Evolutionary conservation across 768 basidiomycete genomes (phyloP).

Genomic region (Mycena floridula): DNA sequence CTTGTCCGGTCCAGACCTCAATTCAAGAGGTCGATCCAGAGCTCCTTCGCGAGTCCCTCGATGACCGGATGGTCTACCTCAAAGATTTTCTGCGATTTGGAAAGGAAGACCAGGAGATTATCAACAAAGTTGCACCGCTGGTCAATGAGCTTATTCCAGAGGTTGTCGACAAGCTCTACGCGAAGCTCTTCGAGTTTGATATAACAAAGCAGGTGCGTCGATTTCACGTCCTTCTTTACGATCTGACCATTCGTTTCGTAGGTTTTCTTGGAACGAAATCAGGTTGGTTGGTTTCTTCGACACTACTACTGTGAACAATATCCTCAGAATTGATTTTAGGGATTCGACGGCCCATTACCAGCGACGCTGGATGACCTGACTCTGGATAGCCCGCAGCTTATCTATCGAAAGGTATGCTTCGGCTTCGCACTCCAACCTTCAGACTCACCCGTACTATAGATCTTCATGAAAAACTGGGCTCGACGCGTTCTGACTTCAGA

Average conservation of each 20-base stretch:
- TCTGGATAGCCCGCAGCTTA: constrained; percentile 38
- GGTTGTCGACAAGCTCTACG: constrained; percentile 39
- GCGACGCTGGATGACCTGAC: constrained; percentile 31
- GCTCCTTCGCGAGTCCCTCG: constrained; percentile 14
- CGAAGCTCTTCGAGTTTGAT: constrained; percentile 38
- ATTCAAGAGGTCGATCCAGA: constrained; percentile 5
- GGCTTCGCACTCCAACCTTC: constrained; percentile 19
- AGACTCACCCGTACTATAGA: constrained; percentile 16
- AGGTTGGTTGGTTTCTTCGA: constrained; percentile 12
- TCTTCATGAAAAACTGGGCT: constrained; percentile 29
- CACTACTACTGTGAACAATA: no score
- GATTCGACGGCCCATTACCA: constrained; percentile 34
- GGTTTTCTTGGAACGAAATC: constrained; percentile 23
- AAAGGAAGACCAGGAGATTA: constrained; percentile 31
- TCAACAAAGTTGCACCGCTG: constrained; percentile 33
- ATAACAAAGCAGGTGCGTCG: constrained; percentile 32
- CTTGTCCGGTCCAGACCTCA: not conserved
- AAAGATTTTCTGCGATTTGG: constrained; percentile 41
- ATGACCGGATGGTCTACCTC: constrained; percentile 30
- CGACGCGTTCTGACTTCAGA: constrained; percentile 34
- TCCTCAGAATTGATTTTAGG: constrained; percentile 14
- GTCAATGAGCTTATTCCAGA: constrained; percentile 36
- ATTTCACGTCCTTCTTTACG: not conserved
- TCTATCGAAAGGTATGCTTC: constrained; percentile 36
- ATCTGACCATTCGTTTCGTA: not conserved